phyloP scores from a whole-genome alignment of 75 land plant genomes.

The Cupressus sempervirens region DNA sequence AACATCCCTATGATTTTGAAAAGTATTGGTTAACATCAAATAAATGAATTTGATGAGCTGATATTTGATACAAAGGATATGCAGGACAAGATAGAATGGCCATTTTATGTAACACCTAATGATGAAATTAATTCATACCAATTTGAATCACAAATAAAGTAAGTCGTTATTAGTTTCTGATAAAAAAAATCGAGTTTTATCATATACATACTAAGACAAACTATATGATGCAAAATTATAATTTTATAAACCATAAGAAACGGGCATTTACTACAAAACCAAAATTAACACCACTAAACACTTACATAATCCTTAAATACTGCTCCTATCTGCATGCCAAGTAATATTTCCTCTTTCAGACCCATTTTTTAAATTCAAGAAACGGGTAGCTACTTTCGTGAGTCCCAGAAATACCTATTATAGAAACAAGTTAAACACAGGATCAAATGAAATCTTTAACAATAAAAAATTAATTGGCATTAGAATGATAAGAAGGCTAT shows the following conservation, averaged over 20 bases:
- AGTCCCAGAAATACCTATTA: not conserved
- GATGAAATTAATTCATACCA: not conserved
- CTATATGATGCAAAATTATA: not conserved
- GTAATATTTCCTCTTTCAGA: constrained; percentile 37
- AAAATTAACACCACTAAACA: not conserved
- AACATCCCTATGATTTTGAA: too few species aligned
- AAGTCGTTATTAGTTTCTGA: not conserved
- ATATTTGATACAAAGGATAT: not conserved
- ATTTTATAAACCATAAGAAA: not conserved
- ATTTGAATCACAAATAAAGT: not conserved
- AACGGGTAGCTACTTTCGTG: not conserved
- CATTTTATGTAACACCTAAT: not conserved
- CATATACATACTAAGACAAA: not conserved
- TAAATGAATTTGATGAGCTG: not conserved
- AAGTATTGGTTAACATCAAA: not conserved
- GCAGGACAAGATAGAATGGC: not conserved
- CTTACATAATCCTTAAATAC: constrained; percentile 73
- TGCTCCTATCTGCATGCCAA: constrained; percentile 58
- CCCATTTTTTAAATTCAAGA: constrained; percentile 6
- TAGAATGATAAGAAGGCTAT: not conserved
- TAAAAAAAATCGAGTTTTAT: not conserved
- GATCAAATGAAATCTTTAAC: not conserved
- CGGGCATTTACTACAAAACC: not conserved
- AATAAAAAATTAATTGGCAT: not conserved
- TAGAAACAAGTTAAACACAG: not conserved